Conservation (phyloP, 129 eudicot species). For the Pulicaria dysenterica region DNA sequence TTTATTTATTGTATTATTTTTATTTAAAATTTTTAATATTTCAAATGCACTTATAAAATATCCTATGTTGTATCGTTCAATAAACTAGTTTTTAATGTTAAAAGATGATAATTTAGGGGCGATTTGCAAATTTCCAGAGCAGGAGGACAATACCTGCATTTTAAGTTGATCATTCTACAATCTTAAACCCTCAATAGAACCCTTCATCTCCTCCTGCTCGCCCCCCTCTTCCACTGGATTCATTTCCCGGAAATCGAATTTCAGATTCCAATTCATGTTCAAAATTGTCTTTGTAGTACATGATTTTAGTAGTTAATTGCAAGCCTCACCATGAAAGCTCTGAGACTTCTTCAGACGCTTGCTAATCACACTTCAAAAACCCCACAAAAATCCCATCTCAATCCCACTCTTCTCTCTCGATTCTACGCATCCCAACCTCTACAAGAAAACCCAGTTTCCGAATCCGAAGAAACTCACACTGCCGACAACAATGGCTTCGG, state of each 20-base stretch:
- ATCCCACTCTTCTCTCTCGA: slow-evolving; percentile 28
- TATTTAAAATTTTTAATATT: not conserved
- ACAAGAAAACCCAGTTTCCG: slow-evolving; percentile 23
- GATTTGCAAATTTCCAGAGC: slow-evolving; percentile 2
- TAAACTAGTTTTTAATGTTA: not conserved
- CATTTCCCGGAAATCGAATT: not conserved
- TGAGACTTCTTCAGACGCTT: slow-evolving; percentile 42
- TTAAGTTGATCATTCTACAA: not conserved
- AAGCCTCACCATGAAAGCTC: slow-evolving; percentile 56
- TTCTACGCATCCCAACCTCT: slow-evolving; percentile 48
- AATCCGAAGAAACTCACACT: slow-evolving; percentile 18
- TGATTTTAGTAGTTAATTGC: slow-evolving; percentile 12
- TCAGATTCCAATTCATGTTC: slow-evolving; percentile 11
- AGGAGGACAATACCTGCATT: slow-evolving; percentile 7
- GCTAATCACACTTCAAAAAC: slow-evolving; percentile 12
- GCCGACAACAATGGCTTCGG: slow-evolving; percentile 36
- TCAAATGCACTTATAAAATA: too few relatives aligned
- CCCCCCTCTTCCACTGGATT: slow-evolving; percentile 21
- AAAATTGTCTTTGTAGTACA: not conserved
- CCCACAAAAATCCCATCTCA: slow-evolving; percentile 35
- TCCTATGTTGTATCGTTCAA: too few relatives aligned
- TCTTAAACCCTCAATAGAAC: slow-evolving; percentile 41
- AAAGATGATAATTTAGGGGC: not conserved
- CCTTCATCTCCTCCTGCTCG: slow-evolving; percentile 23
- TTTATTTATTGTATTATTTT: not conserved